Base-by-base conservation (phyloP, 2,329 filamentous ascomycete species). In the Cephalotrichum gorgonifer region DNA sequence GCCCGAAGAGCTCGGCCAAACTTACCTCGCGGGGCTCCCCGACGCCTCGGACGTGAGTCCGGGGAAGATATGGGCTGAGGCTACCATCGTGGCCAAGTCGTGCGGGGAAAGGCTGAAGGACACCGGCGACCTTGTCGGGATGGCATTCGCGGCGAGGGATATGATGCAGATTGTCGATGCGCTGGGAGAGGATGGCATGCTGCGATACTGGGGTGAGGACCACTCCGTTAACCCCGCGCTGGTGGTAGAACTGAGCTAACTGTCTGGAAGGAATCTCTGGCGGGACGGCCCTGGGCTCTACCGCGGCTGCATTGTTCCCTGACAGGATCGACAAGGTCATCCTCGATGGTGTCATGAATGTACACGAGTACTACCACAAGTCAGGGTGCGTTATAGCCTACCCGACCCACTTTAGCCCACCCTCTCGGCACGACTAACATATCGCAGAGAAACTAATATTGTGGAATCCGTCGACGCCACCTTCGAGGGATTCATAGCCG, bases 391-490 rank as follows among this genome's bases (percentile, higher is more conserved):
- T 2, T n/a, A n/a, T 9, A 11, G 2, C 27, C 8, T 23, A 7
- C 9, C 6, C 20, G 2, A 38, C 8, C 20, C 4, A 9, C 33
- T 7, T 14, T 12, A 14, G 8, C 43, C 17, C n/a, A 14, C 7
- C 17, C n/a, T 4, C 7, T 20, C 8, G 6, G 31, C 7, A 20
- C 15, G 12, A 30, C 15, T 12, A 14, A 44, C 27, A 5, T 44
- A 33, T 25, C 11, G 15, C 15, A 49, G 47, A 7, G 47, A 49
- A 23, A 5, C 41, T 3, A 9, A 44, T 9, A 33, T 75, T 47
- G 56, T 78, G 6, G 64, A 64, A 15, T 73, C 81, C 54, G 71
- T 74, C 14, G 78, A 83, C 57, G 65, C 70, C 47, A 70, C 75
- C 5, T 68, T 79, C 55, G 60, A 67, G 1, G 69, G 63, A 17